Evolutionary conservation across 768 basidiomycete species (phyloP).

Genomic region (Rubroboletus satanas): DNA sequence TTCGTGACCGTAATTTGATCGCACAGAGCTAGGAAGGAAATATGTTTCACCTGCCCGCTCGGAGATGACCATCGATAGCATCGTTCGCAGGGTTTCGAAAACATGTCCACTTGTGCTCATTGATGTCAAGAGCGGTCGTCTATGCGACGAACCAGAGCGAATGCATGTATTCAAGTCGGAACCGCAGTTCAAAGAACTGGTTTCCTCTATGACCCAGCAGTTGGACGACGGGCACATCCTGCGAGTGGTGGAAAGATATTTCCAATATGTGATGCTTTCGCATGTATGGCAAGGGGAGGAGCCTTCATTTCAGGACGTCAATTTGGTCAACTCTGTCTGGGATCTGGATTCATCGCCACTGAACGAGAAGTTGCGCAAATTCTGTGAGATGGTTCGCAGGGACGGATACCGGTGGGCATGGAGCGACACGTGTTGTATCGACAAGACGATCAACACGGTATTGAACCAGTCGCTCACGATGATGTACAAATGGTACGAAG

Average conservation of each 20-base stretch:
- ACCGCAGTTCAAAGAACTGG: background rate
- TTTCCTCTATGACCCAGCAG: background rate
- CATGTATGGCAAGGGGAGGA: background rate
- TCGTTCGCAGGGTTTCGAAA: background rate
- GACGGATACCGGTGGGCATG: conserved; percentile 14
- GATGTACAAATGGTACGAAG: background rate
- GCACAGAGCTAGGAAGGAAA: background rate
- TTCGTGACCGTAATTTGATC: background rate
- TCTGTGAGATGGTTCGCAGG: background rate
- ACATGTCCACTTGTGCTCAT: background rate
- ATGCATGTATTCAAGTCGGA: background rate
- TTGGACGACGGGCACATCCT: background rate
- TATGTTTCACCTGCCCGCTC: background rate
- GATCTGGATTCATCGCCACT: background rate
- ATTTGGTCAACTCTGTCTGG: background rate
- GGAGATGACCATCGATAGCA: background rate
- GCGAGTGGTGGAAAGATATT: background rate
- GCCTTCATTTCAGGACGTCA: background rate
- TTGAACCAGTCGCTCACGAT: background rate
- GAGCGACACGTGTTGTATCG: background rate
- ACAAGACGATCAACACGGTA: background rate
- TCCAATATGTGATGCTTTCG: conserved; percentile 1
- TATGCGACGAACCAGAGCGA: background rate
- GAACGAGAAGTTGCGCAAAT: background rate
- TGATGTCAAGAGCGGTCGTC: background rate